These are phyloP conservation scores for Alisma plantagoaquatica DNA, from an alignment of 106 monocot genomes.

Conservation along the genomic window DNA sequence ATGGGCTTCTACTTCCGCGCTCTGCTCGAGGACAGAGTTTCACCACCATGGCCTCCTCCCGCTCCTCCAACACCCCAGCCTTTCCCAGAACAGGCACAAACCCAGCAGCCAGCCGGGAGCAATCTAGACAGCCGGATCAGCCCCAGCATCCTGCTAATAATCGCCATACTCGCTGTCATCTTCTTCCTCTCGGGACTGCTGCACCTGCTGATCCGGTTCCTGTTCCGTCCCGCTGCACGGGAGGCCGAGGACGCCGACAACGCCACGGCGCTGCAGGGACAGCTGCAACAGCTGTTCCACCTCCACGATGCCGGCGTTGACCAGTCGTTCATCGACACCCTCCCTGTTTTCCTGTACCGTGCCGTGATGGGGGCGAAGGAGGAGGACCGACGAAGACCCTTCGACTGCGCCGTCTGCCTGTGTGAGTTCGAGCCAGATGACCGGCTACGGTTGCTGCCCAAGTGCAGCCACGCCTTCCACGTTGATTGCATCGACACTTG, in stretches of 20 bases:
- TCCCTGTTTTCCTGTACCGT: slow-evolving; percentile 85
- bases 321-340: slow-evolving; percentile 79
- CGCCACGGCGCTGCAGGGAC: slow-evolving; percentile 66
- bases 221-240: slow-evolving; percentile 3
- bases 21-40: too few species aligned
- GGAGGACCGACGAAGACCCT: slow-evolving; percentile 90
- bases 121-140: slow-evolving; percentile 14
- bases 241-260: slow-evolving; percentile 34
- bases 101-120: too few species aligned
- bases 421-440: slow-evolving; percentile 87
- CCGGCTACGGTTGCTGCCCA: slow-evolving; percentile 65
- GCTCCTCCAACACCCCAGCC: too few species aligned
- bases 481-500: slow-evolving; percentile 79
- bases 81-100: too few species aligned
- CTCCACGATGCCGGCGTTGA: slow-evolving; percentile 89
- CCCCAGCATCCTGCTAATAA: slow-evolving; percentile 27
- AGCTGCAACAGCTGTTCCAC: slow-evolving; percentile 94
- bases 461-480: slow-evolving; percentile 88
- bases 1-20: too few species aligned
- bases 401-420: slow-evolving; percentile 90
- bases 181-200: slow-evolving; percentile 33
- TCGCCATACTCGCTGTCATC: slow-evolving; percentile 17
- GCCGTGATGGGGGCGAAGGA: slow-evolving; percentile 63
- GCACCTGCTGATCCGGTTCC: slow-evolving; percentile 21
- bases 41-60: too few species aligned